Evolutionary conservation across 495 filamentous ascomycete species (phyloP).

Genomic region (Tuber magnatum): DNA sequence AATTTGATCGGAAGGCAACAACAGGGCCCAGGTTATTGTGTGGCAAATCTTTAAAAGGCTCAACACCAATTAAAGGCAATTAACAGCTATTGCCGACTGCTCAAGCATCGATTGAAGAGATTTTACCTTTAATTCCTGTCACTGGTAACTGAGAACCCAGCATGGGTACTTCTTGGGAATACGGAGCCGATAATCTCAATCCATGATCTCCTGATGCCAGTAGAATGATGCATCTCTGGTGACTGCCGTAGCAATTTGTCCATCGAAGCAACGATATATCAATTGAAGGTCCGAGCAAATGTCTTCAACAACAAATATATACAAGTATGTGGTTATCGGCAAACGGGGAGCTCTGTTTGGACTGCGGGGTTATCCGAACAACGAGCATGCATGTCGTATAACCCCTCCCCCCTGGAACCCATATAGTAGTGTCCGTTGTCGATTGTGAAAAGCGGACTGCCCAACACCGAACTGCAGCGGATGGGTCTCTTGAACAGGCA

Average conservation of each 20-base stretch:
- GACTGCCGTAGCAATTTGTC: not conserved
- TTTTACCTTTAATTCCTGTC: not conserved
- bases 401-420: not conserved
- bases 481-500: not conserved
- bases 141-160: not conserved
- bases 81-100: not conserved
- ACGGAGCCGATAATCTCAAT: not conserved
- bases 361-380: constrained; percentile 1
- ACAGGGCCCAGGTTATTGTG: not conserved
- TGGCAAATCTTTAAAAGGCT: not conserved
- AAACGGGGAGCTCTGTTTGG: not conserved
- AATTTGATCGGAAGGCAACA: not conserved
- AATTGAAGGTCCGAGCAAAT: constrained; percentile 1
- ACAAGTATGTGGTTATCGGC: not conserved
- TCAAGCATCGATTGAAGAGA: not conserved
- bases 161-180: not conserved
- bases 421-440: not conserved
- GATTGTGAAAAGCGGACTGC: not conserved
- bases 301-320: not conserved
- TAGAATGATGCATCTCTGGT: not conserved
- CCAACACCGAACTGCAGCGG: not conserved
- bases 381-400: not conserved
- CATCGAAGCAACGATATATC: not conserved
- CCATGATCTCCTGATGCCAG: not conserved
- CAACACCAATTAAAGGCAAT: not conserved